Evolutionary conservation across 768 basidiomycete genomes (phyloP), one percentile per base, ranked within the genome.

Genomic region (Amanita jacksonii): DNA sequence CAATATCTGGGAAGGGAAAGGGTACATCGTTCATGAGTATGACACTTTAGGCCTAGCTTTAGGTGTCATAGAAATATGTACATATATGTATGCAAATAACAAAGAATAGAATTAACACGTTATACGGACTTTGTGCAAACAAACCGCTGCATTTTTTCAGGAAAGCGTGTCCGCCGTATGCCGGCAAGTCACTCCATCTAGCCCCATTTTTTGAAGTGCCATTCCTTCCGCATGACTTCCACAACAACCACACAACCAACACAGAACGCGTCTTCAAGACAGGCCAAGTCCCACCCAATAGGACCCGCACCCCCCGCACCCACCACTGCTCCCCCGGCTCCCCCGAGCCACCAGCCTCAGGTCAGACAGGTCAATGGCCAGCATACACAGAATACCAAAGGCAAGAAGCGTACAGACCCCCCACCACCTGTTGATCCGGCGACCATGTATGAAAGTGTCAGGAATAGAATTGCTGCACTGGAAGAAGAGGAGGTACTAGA

Each of bases 401-500:
- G 72, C 37, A 89, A 86, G 78, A 83, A 81, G 68, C 84, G 81
- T 62, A 72, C 68, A 52, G 83, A 81, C 49, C 58, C 69, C 5
- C 81, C 79, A 16, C 32, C 44, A 7, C 44, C 44, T 15, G 74
- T 85, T 43, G 88, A 92, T 66, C 86, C 87, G 43, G 82, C 79
- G 2, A 73, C 77, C 32, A 85, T 91, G 84, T 89, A 89, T 59
- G 88, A 90, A 61, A 85, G 79, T 43, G 69, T 92, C 55, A 89
- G 84, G 75, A 90, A 71, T 60, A 73, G 87, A 60, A 92, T 92
- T 63, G 86, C 89, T 4, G 87, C 85, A 33, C 66, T 92, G 51
- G 88, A 92, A 57, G 88, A 90, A 60, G 88, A 88, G 57, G 84
- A 86, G 55, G 82, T 83, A 5, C 67, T 85, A 25, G 85, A 86